These are phyloP conservation scores for Saxispiralis lemnorum DNA, from an alignment of 495 filamentous ascomycete genomes.

Conservation along the genomic window DNA sequence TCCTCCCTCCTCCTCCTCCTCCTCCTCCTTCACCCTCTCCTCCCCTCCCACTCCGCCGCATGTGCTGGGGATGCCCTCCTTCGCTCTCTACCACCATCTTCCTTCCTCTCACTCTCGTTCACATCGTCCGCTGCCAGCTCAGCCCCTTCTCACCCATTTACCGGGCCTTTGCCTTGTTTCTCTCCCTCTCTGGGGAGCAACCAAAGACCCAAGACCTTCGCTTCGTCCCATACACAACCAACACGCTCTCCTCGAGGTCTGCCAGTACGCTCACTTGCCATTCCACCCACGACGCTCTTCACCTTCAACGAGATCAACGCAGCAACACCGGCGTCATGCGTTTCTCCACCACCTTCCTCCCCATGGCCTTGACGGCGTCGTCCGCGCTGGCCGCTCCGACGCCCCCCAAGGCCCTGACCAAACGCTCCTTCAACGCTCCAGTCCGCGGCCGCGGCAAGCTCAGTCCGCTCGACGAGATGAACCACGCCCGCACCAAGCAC, in stretches of 20 bases:
- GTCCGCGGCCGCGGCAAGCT: conserved; percentile 1
- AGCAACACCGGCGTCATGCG: conserved; percentile 8
- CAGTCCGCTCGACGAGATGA: conserved; percentile 2
- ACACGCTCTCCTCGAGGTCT: too few relatives aligned
- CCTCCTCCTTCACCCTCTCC: neutral
- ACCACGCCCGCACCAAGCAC: conserved; percentile 8
- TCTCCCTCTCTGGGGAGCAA: too few relatives aligned
- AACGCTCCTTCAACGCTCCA: conserved; percentile 2
- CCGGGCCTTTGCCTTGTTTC: too few relatives aligned
- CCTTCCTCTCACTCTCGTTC: neutral
- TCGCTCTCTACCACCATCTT: neutral
- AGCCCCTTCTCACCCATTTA: neutral
- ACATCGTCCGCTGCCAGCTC: neutral
- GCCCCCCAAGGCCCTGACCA: neutral
- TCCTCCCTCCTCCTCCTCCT: too few relatives aligned
- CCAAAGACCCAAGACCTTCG: too few relatives aligned
- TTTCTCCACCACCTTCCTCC: neutral
- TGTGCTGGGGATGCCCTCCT: neutral
- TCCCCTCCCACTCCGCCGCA: neutral
- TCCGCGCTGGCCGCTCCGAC: conserved; percentile 11
- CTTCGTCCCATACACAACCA: too few relatives aligned
- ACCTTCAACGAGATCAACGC: neutral
- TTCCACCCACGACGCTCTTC: neutral
- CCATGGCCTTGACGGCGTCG: conserved; percentile 7
- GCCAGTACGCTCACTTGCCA: neutral